Evolutionary conservation across 139 green algal species (phyloP).

Genomic region (Pedinophyceae sp.): DNA sequence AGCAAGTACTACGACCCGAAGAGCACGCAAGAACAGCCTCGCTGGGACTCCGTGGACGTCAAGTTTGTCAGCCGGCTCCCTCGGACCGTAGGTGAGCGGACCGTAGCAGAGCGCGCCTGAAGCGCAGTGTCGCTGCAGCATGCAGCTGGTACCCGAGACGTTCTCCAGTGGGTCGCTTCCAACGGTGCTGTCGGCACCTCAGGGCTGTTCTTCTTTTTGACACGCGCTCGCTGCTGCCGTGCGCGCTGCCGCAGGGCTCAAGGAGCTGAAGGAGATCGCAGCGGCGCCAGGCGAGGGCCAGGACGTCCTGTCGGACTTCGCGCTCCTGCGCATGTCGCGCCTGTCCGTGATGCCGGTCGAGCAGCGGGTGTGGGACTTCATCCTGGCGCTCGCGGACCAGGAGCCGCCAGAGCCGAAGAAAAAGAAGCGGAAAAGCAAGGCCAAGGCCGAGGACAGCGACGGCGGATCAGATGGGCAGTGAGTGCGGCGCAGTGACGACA

Average conservation of each 20-base stretch:
- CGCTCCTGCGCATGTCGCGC: conserved; percentile 24
- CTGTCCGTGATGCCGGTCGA: conserved; percentile 33
- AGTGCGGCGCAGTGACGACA: too few relatives aligned
- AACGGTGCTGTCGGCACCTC: not conserved
- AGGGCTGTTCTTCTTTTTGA: not conserved
- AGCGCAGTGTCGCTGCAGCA: conserved; percentile 18
- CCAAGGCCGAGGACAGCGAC: not conserved
- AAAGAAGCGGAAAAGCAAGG: conserved; percentile 15
- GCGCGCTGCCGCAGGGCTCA: conserved; percentile 16
- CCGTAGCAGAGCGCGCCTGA: not conserved
- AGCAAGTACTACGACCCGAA: conserved; percentile 38
- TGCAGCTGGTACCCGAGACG: conserved; percentile 10
- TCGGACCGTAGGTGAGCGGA: conserved; percentile 5
- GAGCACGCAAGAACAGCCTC: conserved; percentile 17
- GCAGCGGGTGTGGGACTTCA: conserved; percentile 16
- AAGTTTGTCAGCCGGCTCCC: conserved; percentile 15
- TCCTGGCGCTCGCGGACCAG: conserved; percentile 18
- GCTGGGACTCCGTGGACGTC: conserved; percentile 39
- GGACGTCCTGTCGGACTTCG: conserved; percentile 20
- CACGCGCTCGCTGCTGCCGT: not conserved
- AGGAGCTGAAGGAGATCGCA: conserved; percentile 35
- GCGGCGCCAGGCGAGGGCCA: too few relatives aligned
- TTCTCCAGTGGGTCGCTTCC: not conserved
- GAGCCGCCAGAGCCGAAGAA: conserved; percentile 7
- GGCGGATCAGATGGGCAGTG: too few relatives aligned